Base-by-base conservation (phyloP, 495 filamentous ascomycete species). In the Penicillium argentinense region DNA sequence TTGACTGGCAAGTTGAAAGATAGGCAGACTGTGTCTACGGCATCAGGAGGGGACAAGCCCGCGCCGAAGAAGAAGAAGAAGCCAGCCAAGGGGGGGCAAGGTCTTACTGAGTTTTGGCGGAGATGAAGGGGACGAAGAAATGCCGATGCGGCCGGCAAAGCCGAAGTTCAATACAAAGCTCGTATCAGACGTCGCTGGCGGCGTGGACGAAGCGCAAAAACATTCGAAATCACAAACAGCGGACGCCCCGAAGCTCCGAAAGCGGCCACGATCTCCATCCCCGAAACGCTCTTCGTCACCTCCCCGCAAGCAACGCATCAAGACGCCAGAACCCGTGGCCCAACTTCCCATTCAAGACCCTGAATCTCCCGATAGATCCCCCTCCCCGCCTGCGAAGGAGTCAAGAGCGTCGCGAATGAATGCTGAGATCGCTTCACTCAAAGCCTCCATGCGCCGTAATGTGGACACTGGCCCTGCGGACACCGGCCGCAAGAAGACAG, bases 91-190 rank as follows among this genome's bases (percentile, higher is more conserved):
- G 79, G 72, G n/a, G 2, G 86, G 80, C 11, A 96, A 95, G 67
- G 80, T 83, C 47, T 61, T 99, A 32, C 60, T 97, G 42, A 97
- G 92, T 57, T 97, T 97, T 73, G 91, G 85, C 0, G 89, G 78
- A 14, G 92, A 96, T 11, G 92, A 92, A 39, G 88, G 76, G 3
- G 83, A 78, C 5, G 82, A 78, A 14, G 71, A 72, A 4, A 77
- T 81, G 5, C 72, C 79, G n/a, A 59, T 73, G 23, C 63, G 84
- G 4, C 52, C 76, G 3, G 95, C 92, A 60, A 97, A 95, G 62
- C 76, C 87, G 8, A 97, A 96, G 59, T 97, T 91, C 64, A 95
- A 97, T 59, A 82, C 88, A 12, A 84, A 83, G 39, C 82, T 97
- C 30, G 84, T 95, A 14, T 81, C 81, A 53, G 61, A 71, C 47